Evolutionary conservation across 192 early-diverging fungal genomes (phyloP), one percentile per base, ranked within the genome.

Genomic region (Coemansia umbellata): DNA sequence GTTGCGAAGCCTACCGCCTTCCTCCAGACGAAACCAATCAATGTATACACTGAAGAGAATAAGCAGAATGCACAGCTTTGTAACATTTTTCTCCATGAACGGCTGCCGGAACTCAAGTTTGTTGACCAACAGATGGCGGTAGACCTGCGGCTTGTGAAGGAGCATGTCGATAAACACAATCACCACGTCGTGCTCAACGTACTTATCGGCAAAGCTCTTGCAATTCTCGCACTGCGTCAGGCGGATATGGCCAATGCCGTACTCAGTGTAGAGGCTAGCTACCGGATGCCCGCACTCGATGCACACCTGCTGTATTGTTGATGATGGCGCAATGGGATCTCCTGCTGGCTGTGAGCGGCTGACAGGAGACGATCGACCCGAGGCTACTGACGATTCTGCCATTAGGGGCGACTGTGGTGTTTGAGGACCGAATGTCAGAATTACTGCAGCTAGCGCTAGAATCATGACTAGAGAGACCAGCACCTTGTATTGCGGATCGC

Each of bases 141-240:
- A 95, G 3, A 88, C 90, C 50, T 88, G 87, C 32, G 85, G 81
- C 66, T 91, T 90, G 63, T 90, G 87, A 36, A 95, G 77, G 11
- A 93, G 62, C 91, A 95, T 89, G 70, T 95, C 93, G 56, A 95
- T 90, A 56, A 92, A 92, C 47, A 91, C 82, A 35, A 92, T 83
- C 14, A 92, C 80, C 55, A 85, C 81, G 58, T 95, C 93, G 66
- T 89, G 85, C 69, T 95, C 93, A 31, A 93, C 82, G 74, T 95
- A 95, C 60, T 91, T 91, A 81, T 95, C 93, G 32, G 89, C 91
- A 61, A 93, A 88, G 35, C 85, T 74, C 30, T 87, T 80, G 72
- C 89, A 91, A 24, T 74, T 68, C 24, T 81, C 74, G 66, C 91
- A 93, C 50, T 87, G 85, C 9, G 89, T 91, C 5, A 93, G 74